Base-by-base conservation (phyloP, 116 monocot species). In the Iris pallida region DNA sequence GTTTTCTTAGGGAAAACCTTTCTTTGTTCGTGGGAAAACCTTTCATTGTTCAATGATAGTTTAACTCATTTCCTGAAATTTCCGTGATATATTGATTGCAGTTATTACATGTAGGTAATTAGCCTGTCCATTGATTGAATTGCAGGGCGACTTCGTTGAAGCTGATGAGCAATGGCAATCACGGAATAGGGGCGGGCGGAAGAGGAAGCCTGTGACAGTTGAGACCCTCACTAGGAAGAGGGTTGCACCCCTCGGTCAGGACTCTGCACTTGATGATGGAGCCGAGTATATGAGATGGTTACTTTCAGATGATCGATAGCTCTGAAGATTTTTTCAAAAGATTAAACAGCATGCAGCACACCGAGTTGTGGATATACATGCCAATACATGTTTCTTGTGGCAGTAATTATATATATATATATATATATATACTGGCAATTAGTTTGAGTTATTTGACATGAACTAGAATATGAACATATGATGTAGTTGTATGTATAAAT, bases 91-190 rank as follows among this genome's bases (percentile, higher is more conserved):
- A 1, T 17, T 58, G 58, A 20, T 3, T 58, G 2, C 19, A 43
- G 0, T 46, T 19, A 9, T 16, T n/a, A 47, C 11, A 43, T 0
- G 15, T 6, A 2, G 4, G 41, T 46, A 8, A 52, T 58, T 13
- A 6, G 7, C 13, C 30, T 47, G 51, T 5, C 20, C 41, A 1
- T 57, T 42, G 44, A 1, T 57, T 42, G 44, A 10, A 19, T 65
- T 75, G 53, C 74, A 88, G 95, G 86, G 86, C 18, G 80, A 95
- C 53, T 95, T 95, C 53, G 14, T 86, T 13, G 88, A 82, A 74
- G 51, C 80, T 16, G 95, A 95, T 65, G 83, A 80, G 75, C 80
- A 42, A 20, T 82, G 84, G 72, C 70, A 42, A 0, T 77, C 79
- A 4, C 71, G 75, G 54, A 63, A 68, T 0, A 82, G 80, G 20